Evolutionary conservation across 2,329 filamentous ascomycete genomes (phyloP).

Genomic region (Chrysoporthe puriensis): DNA sequence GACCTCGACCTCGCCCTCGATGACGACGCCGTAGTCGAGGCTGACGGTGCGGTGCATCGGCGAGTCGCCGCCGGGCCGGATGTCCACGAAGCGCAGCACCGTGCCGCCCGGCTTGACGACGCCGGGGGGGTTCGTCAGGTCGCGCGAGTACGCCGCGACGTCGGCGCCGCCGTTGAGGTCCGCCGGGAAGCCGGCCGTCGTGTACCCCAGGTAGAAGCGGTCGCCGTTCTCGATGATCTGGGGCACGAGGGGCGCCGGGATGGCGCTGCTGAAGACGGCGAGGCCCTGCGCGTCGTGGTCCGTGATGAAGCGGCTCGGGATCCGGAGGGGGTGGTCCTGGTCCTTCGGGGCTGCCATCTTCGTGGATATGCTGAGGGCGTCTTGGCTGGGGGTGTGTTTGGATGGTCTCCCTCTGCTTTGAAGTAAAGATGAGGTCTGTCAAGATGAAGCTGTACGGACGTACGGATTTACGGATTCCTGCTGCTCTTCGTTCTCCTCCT

Average conservation of each 20-base stretch:
- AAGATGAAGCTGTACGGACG: neutral
- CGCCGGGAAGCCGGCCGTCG: conserved; percentile 51
- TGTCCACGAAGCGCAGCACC: conserved; percentile 50
- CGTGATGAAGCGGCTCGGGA: conserved; percentile 38
- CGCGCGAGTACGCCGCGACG: conserved; percentile 47
- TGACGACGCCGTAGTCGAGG: conserved; percentile 53
- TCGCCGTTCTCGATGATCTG: conserved; percentile 42
- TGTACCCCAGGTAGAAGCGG: conserved; percentile 40
- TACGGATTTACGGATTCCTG: too few species aligned
- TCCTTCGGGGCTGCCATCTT: conserved; percentile 19
- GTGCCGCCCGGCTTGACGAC: conserved; percentile 50
- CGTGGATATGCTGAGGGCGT: neutral
- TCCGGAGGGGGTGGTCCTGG: conserved; percentile 18
- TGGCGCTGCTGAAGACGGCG: conserved; percentile 39
- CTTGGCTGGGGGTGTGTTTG: neutral
- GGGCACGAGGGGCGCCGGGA: conserved; percentile 33
- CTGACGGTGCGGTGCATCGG: conserved; percentile 52
- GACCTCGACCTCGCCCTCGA: conserved; percentile 54
- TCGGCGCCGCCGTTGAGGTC: conserved; percentile 50
- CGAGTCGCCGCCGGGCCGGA: conserved; percentile 44
- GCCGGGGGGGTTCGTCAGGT: conserved; percentile 50
- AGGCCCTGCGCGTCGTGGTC: conserved; percentile 40
- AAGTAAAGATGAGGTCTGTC: neutral
- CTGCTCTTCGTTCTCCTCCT: too few species aligned
- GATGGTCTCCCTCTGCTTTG: neutral